Conservation (phyloP, 805 yeast species). For the Komagataella phaffii region DNA sequence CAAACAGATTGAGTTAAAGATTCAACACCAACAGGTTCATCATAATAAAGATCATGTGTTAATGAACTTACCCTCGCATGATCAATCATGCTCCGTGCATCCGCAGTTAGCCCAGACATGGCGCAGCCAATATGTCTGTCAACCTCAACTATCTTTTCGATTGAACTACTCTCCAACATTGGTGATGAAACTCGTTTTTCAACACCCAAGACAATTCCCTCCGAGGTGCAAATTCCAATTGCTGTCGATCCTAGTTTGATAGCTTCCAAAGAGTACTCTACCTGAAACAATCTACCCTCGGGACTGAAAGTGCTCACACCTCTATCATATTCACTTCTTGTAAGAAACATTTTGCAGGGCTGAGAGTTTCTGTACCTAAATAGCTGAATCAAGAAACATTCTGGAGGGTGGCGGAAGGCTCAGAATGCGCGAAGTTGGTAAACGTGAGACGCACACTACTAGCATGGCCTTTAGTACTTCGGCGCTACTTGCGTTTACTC, state of each 20-base stretch:
- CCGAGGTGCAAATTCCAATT: slow-evolving; percentile 88
- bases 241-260: slow-evolving; percentile 97
- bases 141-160: slow-evolving; percentile 92
- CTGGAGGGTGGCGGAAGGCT: not conserved
- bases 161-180: slow-evolving; percentile 79
- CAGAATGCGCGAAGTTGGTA: not conserved
- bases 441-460: not conserved
- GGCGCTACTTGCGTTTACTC: not conserved
- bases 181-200: slow-evolving; percentile 95
- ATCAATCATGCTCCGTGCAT: slow-evolving; percentile 96
- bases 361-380: slow-evolving; percentile 9
- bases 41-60: slow-evolving; percentile 80
- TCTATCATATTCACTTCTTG: slow-evolving; percentile 99
- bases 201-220: slow-evolving; percentile 93
- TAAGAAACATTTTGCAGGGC: slow-evolving; percentile 59
- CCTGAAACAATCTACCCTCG: slow-evolving; percentile 96
- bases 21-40: slow-evolving; percentile 87
- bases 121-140: slow-evolving; percentile 96
- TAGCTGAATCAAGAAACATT: too few relatives aligned
- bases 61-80: slow-evolving; percentile 89
- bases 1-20: slow-evolving; percentile 93
- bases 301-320: slow-evolving; percentile 98
- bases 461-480: not conserved
- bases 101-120: slow-evolving; percentile 97
- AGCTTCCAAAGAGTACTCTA: slow-evolving; percentile 94